These are phyloP conservation scores for Eucalyptus paniculata DNA, from an alignment of 345 rosid genomes.

Conservation along the genomic window DNA sequence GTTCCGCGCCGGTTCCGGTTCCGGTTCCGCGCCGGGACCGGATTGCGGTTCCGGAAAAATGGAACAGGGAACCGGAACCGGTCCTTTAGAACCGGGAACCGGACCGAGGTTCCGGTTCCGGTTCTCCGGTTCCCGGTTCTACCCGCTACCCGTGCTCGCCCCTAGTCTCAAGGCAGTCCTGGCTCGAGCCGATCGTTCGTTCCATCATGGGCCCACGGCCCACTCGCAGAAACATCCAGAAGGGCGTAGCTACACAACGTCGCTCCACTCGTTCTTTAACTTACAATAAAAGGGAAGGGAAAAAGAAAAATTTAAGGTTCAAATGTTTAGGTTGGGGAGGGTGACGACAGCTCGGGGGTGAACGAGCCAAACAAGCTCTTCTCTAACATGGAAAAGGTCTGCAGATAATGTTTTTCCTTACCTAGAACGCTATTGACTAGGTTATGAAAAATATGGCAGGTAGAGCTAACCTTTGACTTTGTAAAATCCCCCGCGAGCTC, in stretches of 20 bases:
- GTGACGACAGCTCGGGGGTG: background rate
- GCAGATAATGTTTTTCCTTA: background rate
- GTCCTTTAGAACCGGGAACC: no score
- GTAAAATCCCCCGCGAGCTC: background rate
- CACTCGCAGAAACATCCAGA: background rate
- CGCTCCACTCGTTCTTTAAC: background rate
- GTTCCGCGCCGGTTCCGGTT: no score
- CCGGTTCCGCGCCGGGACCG: no score
- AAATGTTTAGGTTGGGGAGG: background rate
- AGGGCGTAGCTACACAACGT: background rate
- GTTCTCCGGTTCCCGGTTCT: no score
- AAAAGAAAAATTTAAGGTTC: background rate
- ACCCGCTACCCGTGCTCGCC: no score
- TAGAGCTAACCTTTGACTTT: constrained; percentile 3
- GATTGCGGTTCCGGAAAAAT: no score
- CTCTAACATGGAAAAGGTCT: background rate
- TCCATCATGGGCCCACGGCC: background rate
- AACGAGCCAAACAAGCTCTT: background rate
- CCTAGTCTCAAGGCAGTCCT: background rate
- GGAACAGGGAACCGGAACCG: no score
- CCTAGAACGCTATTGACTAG: background rate
- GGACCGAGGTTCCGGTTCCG: no score
- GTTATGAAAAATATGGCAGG: background rate
- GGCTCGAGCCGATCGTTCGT: rapidly evolving
- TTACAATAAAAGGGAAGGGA: background rate